Conservation (phyloP, 2,329 filamentous ascomycete genomes). For the Paracamarosporium sp. region DNA sequence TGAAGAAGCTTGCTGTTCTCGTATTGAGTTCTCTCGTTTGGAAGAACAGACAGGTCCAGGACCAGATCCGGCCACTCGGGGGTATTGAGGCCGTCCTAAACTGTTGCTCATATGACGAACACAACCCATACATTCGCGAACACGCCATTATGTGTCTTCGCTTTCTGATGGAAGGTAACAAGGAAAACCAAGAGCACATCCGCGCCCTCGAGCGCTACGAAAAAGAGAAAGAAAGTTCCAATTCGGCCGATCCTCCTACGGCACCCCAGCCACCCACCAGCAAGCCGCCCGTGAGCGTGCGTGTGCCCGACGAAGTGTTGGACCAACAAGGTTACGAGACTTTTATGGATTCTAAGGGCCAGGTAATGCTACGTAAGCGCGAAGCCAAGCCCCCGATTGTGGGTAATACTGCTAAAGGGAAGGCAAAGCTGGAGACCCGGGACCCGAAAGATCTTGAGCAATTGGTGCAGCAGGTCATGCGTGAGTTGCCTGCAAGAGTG, state of each 20-base stretch:
- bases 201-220: constrained; percentile 61
- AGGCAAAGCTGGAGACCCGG: constrained; percentile 39
- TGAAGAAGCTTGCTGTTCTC: constrained; percentile 91
- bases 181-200: constrained; percentile 75
- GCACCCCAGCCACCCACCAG: constrained; percentile 7
- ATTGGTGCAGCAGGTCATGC: constrained; percentile 55
- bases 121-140: constrained; percentile 94
- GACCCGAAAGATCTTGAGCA: constrained; percentile 52
- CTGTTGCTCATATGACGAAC: constrained; percentile 88
- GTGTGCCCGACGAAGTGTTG: constrained; percentile 56
- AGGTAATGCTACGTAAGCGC: constrained; percentile 55
- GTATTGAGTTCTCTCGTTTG: constrained; percentile 89
- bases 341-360: constrained; percentile 57
- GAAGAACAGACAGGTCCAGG: constrained; percentile 83
- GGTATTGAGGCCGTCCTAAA: constrained; percentile 88
- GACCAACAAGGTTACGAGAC: constrained; percentile 59
- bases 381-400: constrained; percentile 28
- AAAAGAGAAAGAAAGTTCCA: constrained; percentile 22
- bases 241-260: constrained; percentile 16
- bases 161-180: constrained; percentile 72
- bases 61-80: constrained; percentile 83
- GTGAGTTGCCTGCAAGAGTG: constrained; percentile 50
- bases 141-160: constrained; percentile 64
- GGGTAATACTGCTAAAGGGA: constrained; percentile 31
- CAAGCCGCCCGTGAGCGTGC: constrained; percentile 33